Base-by-base conservation (phyloP, 2,329 filamentous ascomycete species). In the Fusarium veterinarium region DNA sequence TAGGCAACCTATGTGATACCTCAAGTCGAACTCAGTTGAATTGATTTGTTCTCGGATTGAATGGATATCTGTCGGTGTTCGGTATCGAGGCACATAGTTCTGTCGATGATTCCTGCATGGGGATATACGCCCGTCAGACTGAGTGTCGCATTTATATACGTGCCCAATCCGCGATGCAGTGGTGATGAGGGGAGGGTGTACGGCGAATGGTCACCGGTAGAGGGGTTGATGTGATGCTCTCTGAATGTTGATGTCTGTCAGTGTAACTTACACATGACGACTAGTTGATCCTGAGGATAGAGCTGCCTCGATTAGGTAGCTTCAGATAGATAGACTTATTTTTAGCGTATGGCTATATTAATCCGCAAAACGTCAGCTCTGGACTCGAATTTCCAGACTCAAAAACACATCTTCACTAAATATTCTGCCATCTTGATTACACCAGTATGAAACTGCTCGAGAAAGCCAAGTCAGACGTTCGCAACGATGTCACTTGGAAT, bases 401-500 rank as follows among this genome's bases (percentile, higher is more conserved):
- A 20, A 35, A 45, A 35, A 8, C 45, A 31, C 42, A 35, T 11
- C 16, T 23, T 57, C 12, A 20, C 31, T 20, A 11, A 30, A 13
- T 20, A 13, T 6, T 3, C 23, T 44, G 19, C 42, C 4, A 17
- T 14, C 20, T 25, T 35, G 25, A 28, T 38, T 14, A 45, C 13
- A 48, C 28, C 64, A 67, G 55, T 20, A 77, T 77, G 75, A 77
- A 77, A 41, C 6, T 65, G 17, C 48, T 77, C 19, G 75, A 76
- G 6, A 73, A 60, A 13, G 53, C 60, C 19, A 74, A 67, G 6
- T 60, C 70, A 12, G 75, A 77, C 37, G 7, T 77, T 31, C 56
- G 45, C 28, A 71, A 46, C 31, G 75, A 77, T 56, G 70, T 67
- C n/a, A 77, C 68, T 49, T 77, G 75, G 75, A 77, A 77, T 57